Base-by-base conservation (phyloP, 345 rosid genomes). In the Turnera subulata region DNA sequence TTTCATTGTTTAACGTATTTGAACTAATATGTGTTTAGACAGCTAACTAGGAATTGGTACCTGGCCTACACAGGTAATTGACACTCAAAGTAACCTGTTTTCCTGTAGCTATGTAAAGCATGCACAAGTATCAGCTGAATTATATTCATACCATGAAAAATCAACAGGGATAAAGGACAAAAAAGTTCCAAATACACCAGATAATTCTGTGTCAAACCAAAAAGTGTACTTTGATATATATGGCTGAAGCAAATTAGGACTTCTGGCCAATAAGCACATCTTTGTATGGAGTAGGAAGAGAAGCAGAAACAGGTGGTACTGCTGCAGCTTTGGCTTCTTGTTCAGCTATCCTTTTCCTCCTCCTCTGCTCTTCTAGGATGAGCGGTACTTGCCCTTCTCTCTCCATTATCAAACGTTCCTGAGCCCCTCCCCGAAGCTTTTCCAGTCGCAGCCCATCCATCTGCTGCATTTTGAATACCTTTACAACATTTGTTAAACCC, bases 341-440 rank as follows among this genome's bases (percentile, higher is more conserved):
- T 38, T 11, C 47, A 11, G 23, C 63, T n/a, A 43, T 55, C 75
- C 45, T 67, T 55, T 63, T 68, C 17, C 75, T 63, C 60, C 58
- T 51, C 62, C 81, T 45, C 22, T 73, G 75, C 46, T 79, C 86
- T 58, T 78, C 87, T 20, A 50, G 53, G 19, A 92, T 78, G 32
- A 86, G 82, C 10, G 89, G 89, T 16, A 67, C 59, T 1, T 69
- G 80, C 2, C 91, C 87, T 40, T 92, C 96, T 60, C 83, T 78
- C 15, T 45, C 80, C 47, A 39, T 66, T 12, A 72, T 40, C 63
- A 86, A 70, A 20, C 64, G 54, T 57, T 80, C 87, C 9, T 78
- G 87, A 2, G 91, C 98, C 61, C 91, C 89, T 52, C 96, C 93
- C 0, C 91, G 62, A 22, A 86, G 66, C 62, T 86, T 92, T 82